Evolutionary conservation across 371 early-diverging fungal genomes (phyloP).

Genomic region (Chytridium lagenaria): DNA sequence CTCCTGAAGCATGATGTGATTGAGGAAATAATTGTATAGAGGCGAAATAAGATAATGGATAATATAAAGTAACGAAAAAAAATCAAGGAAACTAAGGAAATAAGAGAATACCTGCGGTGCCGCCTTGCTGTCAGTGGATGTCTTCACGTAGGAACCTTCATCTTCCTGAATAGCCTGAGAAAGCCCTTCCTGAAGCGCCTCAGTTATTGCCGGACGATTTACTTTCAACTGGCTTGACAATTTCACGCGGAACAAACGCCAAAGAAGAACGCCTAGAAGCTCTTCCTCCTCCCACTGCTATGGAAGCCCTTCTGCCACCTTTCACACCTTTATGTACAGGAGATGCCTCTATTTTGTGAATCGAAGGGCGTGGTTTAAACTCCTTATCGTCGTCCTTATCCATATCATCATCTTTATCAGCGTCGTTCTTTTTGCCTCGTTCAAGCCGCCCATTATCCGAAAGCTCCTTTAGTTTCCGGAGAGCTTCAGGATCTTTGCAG

Average conservation of each 20-base stretch:
- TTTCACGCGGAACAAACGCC: background rate
- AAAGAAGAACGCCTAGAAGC: background rate
- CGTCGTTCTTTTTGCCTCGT: conserved; percentile 10
- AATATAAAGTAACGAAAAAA: too few species aligned
- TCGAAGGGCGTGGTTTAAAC: background rate
- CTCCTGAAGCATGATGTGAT: background rate
- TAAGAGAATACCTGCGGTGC: too few species aligned
- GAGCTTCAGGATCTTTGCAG: conserved; percentile 38
- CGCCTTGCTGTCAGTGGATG: too few species aligned
- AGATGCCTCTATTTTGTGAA: background rate
- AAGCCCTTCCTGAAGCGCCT: too few species aligned
- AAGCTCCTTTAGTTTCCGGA: conserved; percentile 36
- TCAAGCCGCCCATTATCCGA: conserved; percentile 45
- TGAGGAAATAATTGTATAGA: too few species aligned
- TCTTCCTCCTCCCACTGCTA: background rate
- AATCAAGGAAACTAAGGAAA: too few species aligned
- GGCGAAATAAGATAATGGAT: too few species aligned
- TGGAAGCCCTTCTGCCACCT: background rate
- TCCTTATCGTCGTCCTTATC: conserved; percentile 12
- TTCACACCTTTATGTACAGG: background rate
- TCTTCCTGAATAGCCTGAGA: too few species aligned
- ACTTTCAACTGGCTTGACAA: background rate
- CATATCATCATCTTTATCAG: conserved; percentile 26
- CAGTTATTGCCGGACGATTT: too few species aligned
- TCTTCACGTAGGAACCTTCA: too few species aligned